A percentile compares a stretch with the other conserved stretches of the same genome.
phyloP scores from a whole-genome alignment of 2,329 filamentous ascomycete species.

The Parastagonospora nodorum region DNA sequence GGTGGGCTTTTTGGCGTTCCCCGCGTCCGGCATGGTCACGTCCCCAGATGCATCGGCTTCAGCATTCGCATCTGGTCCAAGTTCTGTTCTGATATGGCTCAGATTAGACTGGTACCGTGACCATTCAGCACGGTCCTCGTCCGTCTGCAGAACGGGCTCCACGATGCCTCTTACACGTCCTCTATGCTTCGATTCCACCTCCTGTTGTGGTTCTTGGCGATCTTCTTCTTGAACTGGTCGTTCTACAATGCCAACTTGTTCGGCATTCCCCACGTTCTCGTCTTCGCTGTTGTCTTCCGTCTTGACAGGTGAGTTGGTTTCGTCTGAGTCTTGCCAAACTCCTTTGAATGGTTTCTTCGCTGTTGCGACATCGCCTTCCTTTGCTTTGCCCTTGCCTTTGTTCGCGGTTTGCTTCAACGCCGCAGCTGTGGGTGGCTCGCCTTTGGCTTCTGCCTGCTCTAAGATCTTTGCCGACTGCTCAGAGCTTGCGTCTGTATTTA shows the following conservation, averaged over 20 bases:
- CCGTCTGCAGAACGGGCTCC: constrained; percentile 55
- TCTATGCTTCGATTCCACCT: no score
- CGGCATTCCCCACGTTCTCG: constrained; percentile 37
- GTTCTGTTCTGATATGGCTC: constrained; percentile 53
- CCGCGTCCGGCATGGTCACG: constrained; percentile 40
- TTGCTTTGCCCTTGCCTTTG: constrained; percentile 49
- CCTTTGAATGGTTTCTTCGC: constrained; percentile 51
- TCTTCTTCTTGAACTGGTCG: constrained; percentile 11
- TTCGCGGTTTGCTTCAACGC: constrained; percentile 22
- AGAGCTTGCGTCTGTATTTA: constrained; percentile 60
- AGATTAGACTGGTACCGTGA: constrained; percentile 55
- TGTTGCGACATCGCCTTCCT: constrained; percentile 51
- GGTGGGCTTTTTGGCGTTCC: constrained; percentile 23
- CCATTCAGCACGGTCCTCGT: constrained; percentile 59
- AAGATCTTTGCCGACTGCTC: constrained; percentile 50
- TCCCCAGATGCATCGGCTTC: constrained; percentile 50
- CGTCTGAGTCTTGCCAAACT: constrained; percentile 51
- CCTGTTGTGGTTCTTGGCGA: constrained; percentile 24
- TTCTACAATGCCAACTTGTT: constrained; percentile 27
- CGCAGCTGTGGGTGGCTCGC: constrained; percentile 22
- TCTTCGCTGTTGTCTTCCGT: constrained; percentile 59
- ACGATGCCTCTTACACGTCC: constrained; percentile 7
- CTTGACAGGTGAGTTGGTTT: constrained; percentile 54
- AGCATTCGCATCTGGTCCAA: constrained; percentile 45
- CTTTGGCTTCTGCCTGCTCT: constrained; percentile 40